Conservation (phyloP, 768 basidiomycete species). For the Sarcodon sp. region DNA sequence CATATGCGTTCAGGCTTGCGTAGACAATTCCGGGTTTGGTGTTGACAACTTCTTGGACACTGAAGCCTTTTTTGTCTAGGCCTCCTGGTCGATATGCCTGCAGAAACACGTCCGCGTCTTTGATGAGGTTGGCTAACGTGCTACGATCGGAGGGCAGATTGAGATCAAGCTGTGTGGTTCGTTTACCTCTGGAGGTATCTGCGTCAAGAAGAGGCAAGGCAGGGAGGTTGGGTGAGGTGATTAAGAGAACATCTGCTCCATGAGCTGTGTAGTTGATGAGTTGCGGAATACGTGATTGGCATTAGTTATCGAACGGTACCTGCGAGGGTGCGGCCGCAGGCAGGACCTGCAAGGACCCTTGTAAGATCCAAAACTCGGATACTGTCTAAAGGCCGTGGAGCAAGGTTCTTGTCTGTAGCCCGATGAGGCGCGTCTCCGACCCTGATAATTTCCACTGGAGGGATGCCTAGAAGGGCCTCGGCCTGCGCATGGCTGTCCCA, state of each 20-base stretch:
- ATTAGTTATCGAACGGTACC: conserved; percentile 19
- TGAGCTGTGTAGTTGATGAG: conserved; percentile 21
- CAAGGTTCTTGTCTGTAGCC: conserved; percentile 11
- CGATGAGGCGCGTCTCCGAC: conserved; percentile 30
- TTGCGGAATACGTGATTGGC: not conserved
- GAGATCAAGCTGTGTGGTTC: conserved; percentile 48
- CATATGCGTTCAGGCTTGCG: conserved; percentile 43
- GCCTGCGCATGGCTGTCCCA: conserved; percentile 42
- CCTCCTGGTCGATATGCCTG: conserved; percentile 48
- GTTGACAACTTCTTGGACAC: conserved; percentile 23
- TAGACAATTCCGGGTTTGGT: conserved; percentile 34
- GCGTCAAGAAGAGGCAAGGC: conserved; percentile 35
- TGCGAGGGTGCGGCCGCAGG: conserved; percentile 43
- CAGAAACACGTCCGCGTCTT: conserved; percentile 41
- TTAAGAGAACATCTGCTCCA: conserved; percentile 41
- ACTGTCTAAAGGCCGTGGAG: conserved; percentile 27
- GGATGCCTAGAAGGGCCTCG: conserved; percentile 21
- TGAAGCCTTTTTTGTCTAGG: conserved; percentile 34
- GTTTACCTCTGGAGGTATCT: conserved; percentile 52
- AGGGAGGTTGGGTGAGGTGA: conserved; percentile 45
- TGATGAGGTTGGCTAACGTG: conserved; percentile 22
- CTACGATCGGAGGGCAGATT: conserved; percentile 16
- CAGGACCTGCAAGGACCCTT: conserved; percentile 44
- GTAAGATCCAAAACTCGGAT: conserved; percentile 47
- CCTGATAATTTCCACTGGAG: conserved; percentile 30